Base-by-base conservation (phyloP, 768 basidiomycete genomes). In the Jaapia argillacea region DNA sequence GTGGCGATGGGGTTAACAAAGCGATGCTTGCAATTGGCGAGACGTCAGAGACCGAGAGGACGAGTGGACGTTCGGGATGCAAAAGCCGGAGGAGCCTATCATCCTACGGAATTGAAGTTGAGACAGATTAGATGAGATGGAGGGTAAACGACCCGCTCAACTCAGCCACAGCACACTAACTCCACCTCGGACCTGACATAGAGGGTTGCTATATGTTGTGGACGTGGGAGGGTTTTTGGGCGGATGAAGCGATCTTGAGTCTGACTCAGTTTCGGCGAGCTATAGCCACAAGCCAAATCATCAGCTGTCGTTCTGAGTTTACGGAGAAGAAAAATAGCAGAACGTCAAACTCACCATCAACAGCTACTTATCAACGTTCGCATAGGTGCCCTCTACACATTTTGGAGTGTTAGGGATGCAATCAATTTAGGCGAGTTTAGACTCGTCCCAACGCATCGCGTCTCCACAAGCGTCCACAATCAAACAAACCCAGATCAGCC, bases 381-480 rank as follows among this genome's bases (percentile, higher is more conserved):
- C n/a, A n/a, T n/a, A n/a, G n/a, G n/a, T n/a, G n/a, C n/a, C n/a
- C n/a, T n/a, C n/a, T n/a, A n/a, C n/a, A n/a, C n/a, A 16, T 68
- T 46, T 44, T 74, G 72, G 42, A 75, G 68, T 12, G 71, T 63
- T 48, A 79, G 70, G 14, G 66, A 52, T 14, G 71, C 69, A 22
- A 68, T 75, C 18, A 87, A 62, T 27, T 65, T 69, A 18, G 66
- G 63, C 40, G 87, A 65, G 3, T 64, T 71, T n/a, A n/a, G n/a
- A n/a, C 49, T 82, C 72, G 13, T 73, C 68, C 48, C 84, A 77
- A 54, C 88, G 90, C 1, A 83, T 71, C 22, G 77, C 67, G 39
- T 74, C 58, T 1, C 88, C 86, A 54, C 88, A 83, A n/a, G n/a
- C n/a, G n/a, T n/a, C n/a, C n/a, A 86, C 85, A 88, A 44, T 85